These are phyloP conservation scores for Pseudogymnoascus sp. DNA, from an alignment of 2,329 filamentous ascomycete genomes.

Conservation along the genomic window DNA sequence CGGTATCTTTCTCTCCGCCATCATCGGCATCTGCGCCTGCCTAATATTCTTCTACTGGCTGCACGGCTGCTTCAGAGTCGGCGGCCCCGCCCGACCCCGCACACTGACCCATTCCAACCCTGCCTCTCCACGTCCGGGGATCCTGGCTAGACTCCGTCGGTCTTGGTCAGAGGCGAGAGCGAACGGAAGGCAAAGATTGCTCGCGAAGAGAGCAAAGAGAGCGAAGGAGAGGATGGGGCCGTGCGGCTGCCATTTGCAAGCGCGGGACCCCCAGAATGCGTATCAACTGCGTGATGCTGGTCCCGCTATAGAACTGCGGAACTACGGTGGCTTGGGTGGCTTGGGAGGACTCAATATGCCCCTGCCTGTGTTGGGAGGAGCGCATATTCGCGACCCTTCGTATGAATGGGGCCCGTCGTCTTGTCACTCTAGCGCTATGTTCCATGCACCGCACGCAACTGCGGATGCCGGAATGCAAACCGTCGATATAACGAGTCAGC, in stretches of 20 bases:
- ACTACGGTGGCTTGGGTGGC: neutral
- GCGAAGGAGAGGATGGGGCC: neutral
- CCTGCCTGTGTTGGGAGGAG: neutral
- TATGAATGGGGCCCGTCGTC: neutral
- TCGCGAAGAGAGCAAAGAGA: neutral
- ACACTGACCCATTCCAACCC: neutral
- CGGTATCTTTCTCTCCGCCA: conserved; percentile 1
- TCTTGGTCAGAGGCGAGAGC: neutral
- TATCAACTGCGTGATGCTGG: neutral
- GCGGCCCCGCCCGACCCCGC: neutral
- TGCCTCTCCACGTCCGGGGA: neutral
- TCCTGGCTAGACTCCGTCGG: neutral
- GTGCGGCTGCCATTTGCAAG: neutral
- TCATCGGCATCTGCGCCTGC: neutral
- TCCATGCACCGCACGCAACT: neutral
- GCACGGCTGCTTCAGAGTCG: neutral
- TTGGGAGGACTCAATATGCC: neutral
- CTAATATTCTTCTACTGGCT: neutral
- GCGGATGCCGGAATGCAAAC: neutral
- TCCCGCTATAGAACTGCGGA: neutral
- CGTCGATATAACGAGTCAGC: neutral
- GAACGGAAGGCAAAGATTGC: neutral
- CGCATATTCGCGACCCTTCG: neutral
- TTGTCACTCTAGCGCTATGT: neutral
- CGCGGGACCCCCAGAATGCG: neutral